Evolutionary conservation across 2,329 filamentous ascomycete genomes (phyloP), one percentile per base, ranked within the genome.

Genomic region (Pseudodiploospora longispora): DNA sequence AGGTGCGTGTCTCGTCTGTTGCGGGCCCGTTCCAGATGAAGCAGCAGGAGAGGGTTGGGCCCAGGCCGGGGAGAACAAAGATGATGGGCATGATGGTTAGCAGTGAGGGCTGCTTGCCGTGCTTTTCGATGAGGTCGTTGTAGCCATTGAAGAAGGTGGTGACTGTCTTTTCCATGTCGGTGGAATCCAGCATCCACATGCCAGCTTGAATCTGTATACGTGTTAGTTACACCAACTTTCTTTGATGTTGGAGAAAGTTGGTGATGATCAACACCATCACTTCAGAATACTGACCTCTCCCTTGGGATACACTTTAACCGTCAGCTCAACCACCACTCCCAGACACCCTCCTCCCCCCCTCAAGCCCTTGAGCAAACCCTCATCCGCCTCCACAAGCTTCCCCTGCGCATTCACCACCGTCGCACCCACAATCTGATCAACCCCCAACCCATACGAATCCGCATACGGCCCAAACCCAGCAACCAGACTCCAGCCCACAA

Each of bases 311-410:
- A 68, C 52, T 46, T 63, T 68, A 46, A 70, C 57, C 3, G 56
- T 62, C 6, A 69, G 33, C 46, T 69, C 64, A 6, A 65, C 59
- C 36, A 71, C 63, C 8, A 67, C 53, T 3, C 65, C 67, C 27
- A 70, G 61, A 8, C 55, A 56, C 4, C 66, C 62, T 28, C 67
- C 66, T 4, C 57, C 66, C 3, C 68, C 68, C 1, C 66, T 55
- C 12, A 70, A 62, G 1, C 59, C 65, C 36, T 56, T 59, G 12
- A 70, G 47, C 31, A 70, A 44, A 7, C 55, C 54, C 10, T 62
- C 58, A 35, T 64, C 59, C 2, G 67, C 67, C 5, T 64, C 58
- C 6, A 65, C 50, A 1, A 69, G 49, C 6, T 59, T 46, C 4
- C 66, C 69, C 5, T 59, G 42, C 2, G 57, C 56, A 41, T 68